Conservation (phyloP, 108 stramenopile genomes). For the Poteriospumella lacustris region DNA sequence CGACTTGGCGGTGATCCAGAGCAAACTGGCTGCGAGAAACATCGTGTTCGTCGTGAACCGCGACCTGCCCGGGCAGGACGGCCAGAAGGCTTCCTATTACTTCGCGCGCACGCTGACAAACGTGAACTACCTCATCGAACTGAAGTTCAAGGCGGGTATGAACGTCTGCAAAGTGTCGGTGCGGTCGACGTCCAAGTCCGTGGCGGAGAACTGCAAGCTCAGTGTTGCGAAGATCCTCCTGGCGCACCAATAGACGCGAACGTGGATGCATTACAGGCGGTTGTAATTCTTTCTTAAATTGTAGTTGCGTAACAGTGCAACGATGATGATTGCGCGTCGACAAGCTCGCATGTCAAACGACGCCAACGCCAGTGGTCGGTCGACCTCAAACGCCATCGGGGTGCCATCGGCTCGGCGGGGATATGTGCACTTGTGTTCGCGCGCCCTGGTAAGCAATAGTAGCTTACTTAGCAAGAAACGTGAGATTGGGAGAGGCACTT, state of each 20-base stretch:
- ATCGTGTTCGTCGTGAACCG: constrained; percentile 84
- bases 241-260: not conserved
- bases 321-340: too few relatives aligned
- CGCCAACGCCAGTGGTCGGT: too few relatives aligned
- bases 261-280: not conserved
- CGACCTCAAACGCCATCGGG: too few relatives aligned
- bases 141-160: constrained; percentile 85
- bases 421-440: too few relatives aligned
- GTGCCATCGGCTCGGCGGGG: too few relatives aligned
- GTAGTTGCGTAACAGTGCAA: too few relatives aligned
- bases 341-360: too few relatives aligned
- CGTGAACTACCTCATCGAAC: constrained; percentile 71
- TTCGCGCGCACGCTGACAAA: constrained; percentile 68
- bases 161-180: constrained; percentile 83
- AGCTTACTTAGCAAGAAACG: too few relatives aligned
- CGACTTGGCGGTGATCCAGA: constrained; percentile 65
- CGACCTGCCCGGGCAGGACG: constrained; percentile 78
- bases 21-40: constrained; percentile 70
- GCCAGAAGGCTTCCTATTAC: constrained; percentile 86
- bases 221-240: constrained; percentile 68
- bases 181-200: constrained; percentile 68
- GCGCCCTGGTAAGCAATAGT: too few relatives aligned
- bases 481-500: too few relatives aligned
- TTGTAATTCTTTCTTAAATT: not conserved
- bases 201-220: constrained; percentile 65